Conservation (phyloP, 495 filamentous ascomycete species). For the Neurospora discreta region DNA sequence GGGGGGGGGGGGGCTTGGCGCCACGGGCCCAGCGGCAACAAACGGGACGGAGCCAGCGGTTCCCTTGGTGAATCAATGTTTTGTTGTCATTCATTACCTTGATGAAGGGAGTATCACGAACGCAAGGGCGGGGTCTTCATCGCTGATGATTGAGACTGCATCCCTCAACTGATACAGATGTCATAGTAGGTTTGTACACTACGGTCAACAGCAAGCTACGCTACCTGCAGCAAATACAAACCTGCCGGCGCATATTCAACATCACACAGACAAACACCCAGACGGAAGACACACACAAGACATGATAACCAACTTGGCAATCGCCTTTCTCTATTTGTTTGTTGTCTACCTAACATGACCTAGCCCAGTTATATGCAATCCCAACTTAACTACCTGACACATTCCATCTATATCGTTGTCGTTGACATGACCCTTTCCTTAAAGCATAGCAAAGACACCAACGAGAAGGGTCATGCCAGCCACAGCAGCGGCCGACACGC, state of each 20-base stretch:
- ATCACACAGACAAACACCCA: not conserved
- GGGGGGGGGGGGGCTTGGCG: not conserved
- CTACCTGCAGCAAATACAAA: not conserved
- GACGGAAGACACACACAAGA: not conserved
- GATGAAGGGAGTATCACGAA: not conserved
- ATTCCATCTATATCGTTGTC: not conserved
- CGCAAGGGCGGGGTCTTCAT: not conserved
- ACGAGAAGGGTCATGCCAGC: slow-evolving; percentile 13
- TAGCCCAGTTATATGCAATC: not conserved
- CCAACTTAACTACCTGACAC: not conserved
- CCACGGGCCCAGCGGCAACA: not conserved
- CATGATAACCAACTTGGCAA: not conserved
- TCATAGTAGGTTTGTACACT: no score
- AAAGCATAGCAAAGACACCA: slow-evolving; percentile 16
- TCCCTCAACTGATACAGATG: not conserved
- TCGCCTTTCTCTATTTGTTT: not conserved
- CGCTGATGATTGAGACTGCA: not conserved
- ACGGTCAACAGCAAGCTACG: not conserved
- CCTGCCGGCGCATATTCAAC: not conserved
- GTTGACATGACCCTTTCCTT: not conserved
- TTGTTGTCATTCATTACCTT: not conserved
- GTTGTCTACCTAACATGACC: not conserved
- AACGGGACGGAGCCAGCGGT: not conserved
- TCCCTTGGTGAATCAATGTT: not conserved
- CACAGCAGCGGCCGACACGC: slow-evolving; percentile 6